Evolutionary conservation across 2,329 filamentous ascomycete species (phyloP).

Genomic region (Botrytis pseudocinerea): DNA sequence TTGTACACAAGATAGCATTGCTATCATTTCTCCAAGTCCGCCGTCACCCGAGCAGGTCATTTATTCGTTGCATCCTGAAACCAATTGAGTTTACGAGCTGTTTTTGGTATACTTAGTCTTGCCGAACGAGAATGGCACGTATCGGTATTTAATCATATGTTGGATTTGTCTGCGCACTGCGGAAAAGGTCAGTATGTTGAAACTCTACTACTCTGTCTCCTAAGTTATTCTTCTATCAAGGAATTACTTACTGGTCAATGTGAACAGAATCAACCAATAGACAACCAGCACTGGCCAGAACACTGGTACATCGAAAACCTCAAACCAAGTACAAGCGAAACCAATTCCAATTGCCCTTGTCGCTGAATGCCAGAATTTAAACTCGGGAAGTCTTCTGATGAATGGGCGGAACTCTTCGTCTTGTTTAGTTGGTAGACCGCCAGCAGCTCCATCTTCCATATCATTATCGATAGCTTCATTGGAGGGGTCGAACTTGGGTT

Average conservation of each 20-base stretch:
- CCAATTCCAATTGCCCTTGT: conserved; percentile 82
- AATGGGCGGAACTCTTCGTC: conserved; percentile 98
- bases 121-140: conserved; percentile 89
- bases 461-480: conserved; percentile 88
- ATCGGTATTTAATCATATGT: conserved; percentile 99
- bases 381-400: conserved; percentile 92
- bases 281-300: conserved; percentile 99
- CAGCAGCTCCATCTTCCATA: conserved; percentile 87
- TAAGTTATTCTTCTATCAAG: not conserved
- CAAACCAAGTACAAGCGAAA: conserved; percentile 89
- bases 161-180: conserved; percentile 98
- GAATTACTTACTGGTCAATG: conserved; percentile 77
- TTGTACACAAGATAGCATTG: conserved; percentile 26
- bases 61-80: conserved; percentile 10
- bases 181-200: conserved; percentile 16
- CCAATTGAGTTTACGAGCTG: conserved; percentile 44
- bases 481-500: conserved; percentile 97
- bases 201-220: conserved; percentile 20
- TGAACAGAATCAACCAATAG: conserved; percentile 97
- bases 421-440: conserved; percentile 85
- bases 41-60: conserved; percentile 13
- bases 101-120: conserved; percentile 78
- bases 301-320: conserved; percentile 92
- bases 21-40: conserved; percentile 21
- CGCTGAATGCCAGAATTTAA: conserved; percentile 99